Evolutionary conservation across 2,329 filamentous ascomycete genomes (phyloP).

Genomic region (Coleophoma cylindrospora): DNA sequence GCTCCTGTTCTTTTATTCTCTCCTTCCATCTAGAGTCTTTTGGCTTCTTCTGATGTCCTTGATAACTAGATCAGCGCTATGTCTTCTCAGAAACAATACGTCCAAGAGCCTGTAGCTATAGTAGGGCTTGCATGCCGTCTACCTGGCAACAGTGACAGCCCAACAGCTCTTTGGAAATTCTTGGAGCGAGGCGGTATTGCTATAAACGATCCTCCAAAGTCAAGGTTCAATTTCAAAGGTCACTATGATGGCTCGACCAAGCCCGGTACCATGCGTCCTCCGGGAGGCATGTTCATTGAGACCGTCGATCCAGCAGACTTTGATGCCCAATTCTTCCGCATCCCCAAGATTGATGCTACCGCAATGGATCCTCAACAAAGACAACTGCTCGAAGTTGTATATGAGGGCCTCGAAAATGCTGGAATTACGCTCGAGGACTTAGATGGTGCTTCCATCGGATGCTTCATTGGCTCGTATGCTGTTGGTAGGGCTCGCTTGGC

Average conservation of each 20-base stretch:
- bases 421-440: conserved; percentile 9
- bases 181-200: conserved; percentile 68
- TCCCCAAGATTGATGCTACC: conserved; percentile 28
- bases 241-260: conserved; percentile 61
- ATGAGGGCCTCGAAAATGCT: conserved; percentile 47
- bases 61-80: not conserved
- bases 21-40: too few species aligned
- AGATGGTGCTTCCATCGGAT: conserved; percentile 3
- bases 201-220: conserved; percentile 51
- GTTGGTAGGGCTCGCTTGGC: conserved; percentile 57
- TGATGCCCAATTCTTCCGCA: conserved; percentile 34
- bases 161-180: conserved; percentile 29
- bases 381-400: conserved; percentile 51
- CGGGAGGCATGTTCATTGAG: conserved; percentile 57
- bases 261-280: conserved; percentile 67
- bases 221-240: conserved; percentile 65
- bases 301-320: conserved; percentile 28
- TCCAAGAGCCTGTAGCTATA: conserved; percentile 31
- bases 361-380: conserved; percentile 33
- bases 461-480: conserved; percentile 9
- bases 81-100: conserved; percentile 2
- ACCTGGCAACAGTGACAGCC: conserved; percentile 29
- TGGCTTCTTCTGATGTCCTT: too few species aligned
- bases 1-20: too few species aligned
- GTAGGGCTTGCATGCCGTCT: conserved; percentile 28